Conservation (phyloP, 2,329 filamentous ascomycete genomes). For the Cephalotrichum gorgonifer region DNA sequence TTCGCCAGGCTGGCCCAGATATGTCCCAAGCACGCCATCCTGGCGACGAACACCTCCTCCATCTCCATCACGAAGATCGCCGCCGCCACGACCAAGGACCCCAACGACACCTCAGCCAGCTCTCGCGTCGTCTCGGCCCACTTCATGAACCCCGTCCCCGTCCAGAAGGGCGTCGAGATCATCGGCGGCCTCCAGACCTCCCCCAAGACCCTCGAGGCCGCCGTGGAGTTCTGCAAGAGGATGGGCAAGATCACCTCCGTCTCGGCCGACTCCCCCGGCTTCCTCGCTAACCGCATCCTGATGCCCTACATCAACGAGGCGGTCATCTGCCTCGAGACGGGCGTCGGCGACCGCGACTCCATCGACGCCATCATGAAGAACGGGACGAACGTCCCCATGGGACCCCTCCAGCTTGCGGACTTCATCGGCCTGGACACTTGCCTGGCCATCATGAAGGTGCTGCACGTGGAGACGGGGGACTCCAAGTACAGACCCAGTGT, state of each 20-base stretch:
- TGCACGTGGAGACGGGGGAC: slow-evolving; percentile 85
- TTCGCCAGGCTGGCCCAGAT: slow-evolving; percentile 75
- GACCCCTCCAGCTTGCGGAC: slow-evolving; percentile 83
- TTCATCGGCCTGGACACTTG: slow-evolving; percentile 98
- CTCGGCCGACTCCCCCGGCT: slow-evolving; percentile 84
- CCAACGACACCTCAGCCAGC: slow-evolving; percentile 68
- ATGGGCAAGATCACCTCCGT: slow-evolving; percentile 91
- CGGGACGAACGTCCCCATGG: slow-evolving; percentile 97
- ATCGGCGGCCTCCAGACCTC: slow-evolving; percentile 92
- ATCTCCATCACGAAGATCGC: slow-evolving; percentile 97
- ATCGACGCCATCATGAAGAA: slow-evolving; percentile 99
- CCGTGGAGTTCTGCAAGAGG: slow-evolving; percentile 73
- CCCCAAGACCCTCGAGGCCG: slow-evolving; percentile 66
- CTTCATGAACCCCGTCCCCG: slow-evolving; percentile 98
- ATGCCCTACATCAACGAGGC: slow-evolving; percentile 99
- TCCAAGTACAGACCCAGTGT: slow-evolving; percentile 91
- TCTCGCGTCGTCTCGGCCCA: slow-evolving; percentile 91
- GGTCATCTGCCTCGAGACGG: slow-evolving; percentile 89
- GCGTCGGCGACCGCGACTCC: slow-evolving; percentile 76
- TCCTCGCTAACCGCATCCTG: slow-evolving; percentile 89
- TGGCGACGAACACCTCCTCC: slow-evolving; percentile 97
- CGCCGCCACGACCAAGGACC: slow-evolving; percentile 68
- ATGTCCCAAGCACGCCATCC: slow-evolving; percentile 73
- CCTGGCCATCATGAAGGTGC: slow-evolving; percentile 90
- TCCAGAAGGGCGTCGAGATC: slow-evolving; percentile 97